phyloP scores from a whole-genome alignment of 2,329 filamentous ascomycete genomes.

The Trichoderma koningiopsis region DNA sequence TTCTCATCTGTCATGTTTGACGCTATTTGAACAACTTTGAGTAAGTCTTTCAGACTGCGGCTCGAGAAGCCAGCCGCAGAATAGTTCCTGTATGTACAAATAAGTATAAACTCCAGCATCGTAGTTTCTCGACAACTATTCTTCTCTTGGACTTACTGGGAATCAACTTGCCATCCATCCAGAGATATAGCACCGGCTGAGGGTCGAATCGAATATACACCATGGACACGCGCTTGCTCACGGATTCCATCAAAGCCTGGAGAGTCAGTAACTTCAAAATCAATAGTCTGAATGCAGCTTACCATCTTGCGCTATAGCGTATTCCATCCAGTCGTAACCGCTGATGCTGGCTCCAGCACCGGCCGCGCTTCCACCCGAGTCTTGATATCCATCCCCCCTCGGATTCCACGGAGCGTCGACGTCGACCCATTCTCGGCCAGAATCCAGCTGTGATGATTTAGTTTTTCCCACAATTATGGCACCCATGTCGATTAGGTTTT shows the following conservation, averaged over 20 bases:
- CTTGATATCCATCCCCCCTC: slow-evolving; percentile 51
- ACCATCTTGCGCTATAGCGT: slow-evolving; percentile 43
- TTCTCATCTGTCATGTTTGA: slow-evolving; percentile 23
- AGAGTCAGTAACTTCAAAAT: neutral
- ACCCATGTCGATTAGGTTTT: slow-evolving; percentile 60
- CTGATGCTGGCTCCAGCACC: slow-evolving; percentile 44
- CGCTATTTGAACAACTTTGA: slow-evolving; percentile 28
- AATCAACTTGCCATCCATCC: slow-evolving; percentile 27
- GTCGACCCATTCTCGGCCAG: slow-evolving; percentile 47
- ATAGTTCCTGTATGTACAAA: slow-evolving; percentile 16
- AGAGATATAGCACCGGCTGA: slow-evolving; percentile 28
- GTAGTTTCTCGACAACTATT: no score
- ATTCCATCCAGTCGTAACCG: slow-evolving; percentile 47
- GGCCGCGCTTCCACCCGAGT: slow-evolving; percentile 39
- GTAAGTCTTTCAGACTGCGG: slow-evolving; percentile 34
- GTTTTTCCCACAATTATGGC: slow-evolving; percentile 59
- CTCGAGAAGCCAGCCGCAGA: slow-evolving; percentile 32
- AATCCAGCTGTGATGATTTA: slow-evolving; percentile 52
- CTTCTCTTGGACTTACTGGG: slow-evolving; percentile 29
- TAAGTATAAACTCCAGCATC: neutral
- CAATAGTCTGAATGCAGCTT: slow-evolving; percentile 21
- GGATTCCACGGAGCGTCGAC: slow-evolving; percentile 47
- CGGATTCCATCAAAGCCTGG: slow-evolving; percentile 30
- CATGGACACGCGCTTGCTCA: slow-evolving; percentile 32
- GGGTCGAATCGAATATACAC: slow-evolving; percentile 37